phyloP scores from a whole-genome alignment of 345 rosid species.

The Excoecaria cochinchinensis region DNA sequence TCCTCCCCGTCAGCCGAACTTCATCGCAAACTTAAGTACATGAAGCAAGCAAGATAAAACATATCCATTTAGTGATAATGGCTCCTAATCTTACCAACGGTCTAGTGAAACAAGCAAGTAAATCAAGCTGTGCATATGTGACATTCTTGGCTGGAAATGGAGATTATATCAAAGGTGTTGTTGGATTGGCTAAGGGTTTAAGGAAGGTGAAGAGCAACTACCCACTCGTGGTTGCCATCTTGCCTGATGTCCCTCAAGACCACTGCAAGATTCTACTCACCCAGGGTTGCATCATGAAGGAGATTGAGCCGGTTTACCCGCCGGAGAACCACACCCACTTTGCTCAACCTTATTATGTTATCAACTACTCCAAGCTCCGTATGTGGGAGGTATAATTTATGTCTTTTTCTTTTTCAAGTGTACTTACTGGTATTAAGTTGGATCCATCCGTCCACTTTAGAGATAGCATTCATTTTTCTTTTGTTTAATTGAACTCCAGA shows the following conservation, averaged over 20 bases:
- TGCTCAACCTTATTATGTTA: constrained; percentile 74
- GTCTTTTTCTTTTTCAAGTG: neutral
- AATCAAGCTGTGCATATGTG: constrained; percentile 41
- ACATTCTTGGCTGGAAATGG: constrained; percentile 78
- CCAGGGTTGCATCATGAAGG: constrained; percentile 65
- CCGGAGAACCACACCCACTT: constrained; percentile 64
- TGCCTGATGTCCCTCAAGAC: constrained; percentile 77
- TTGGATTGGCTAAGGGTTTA: constrained; percentile 77
- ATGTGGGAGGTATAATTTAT: constrained; percentile 62
- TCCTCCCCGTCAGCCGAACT: no score
- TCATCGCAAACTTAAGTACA: no score
- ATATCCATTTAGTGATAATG: neutral
- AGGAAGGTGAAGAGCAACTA: constrained; percentile 57
- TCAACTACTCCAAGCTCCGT: constrained; percentile 85
- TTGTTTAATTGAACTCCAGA: no score
- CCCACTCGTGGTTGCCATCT: constrained; percentile 73
- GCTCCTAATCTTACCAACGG: constrained; percentile 11
- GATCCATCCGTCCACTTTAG: no score
- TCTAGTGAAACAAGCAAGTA: constrained; percentile 27
- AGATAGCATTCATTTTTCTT: no score
- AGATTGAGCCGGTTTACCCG: constrained; percentile 73
- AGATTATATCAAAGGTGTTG: constrained; percentile 73
- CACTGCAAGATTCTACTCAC: constrained; percentile 55
- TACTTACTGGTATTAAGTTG: no score
- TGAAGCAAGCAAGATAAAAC: no score